Base-by-base conservation (phyloP, 352 stramenopile species). In the Thraustochytrium striatum region DNA sequence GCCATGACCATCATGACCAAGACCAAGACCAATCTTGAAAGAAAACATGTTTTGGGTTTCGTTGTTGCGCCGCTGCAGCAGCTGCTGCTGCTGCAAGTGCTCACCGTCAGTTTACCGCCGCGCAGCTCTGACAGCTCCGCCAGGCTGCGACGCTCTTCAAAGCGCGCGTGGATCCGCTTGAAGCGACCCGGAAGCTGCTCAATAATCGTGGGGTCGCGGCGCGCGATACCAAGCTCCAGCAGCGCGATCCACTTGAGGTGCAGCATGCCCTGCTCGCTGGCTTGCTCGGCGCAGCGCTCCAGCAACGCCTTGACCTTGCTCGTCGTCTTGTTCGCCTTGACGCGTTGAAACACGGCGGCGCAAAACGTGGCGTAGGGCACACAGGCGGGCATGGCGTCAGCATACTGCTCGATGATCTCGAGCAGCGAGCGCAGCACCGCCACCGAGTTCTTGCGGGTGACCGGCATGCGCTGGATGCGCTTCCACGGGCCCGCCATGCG, bases 241-340 rank as follows among this genome's bases (percentile, higher is more conserved):
- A 75, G 65, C 13, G 65, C 65, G 13, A 41, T n/a, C 0, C 43
- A 41, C 65, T 75, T 75, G 39, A 75, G 43, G 21, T 30, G 44
- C 16, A 21, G 52, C 44, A 33, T 9, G 1, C 11, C 19, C 16
- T 44, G 25, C 11, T 75, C 44, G 36, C 52, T 16, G n/a, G 65
- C 65, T 25, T 75, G 44, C 65, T 75, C 65, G 50, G 65, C 65
- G 7, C 30, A 30, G 21, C 68, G 43, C 30, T 75, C 65, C 3
- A 75, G 25, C n/a, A 75, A 38, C 3, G 32, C 25, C 0, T 55
- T 2, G 21, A 38, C 43, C 16, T 38, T 30, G 21, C 41, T 19
- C 16, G 32, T 75, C 2, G 58, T 30, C 50, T 75, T 75, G 21
- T 38, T 30, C 19, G 21, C 41, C 36, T 75, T 75, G 43, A 61